Base-by-base conservation (phyloP, 2,329 filamentous ascomycete species). In the Diaporthe batatas region DNA sequence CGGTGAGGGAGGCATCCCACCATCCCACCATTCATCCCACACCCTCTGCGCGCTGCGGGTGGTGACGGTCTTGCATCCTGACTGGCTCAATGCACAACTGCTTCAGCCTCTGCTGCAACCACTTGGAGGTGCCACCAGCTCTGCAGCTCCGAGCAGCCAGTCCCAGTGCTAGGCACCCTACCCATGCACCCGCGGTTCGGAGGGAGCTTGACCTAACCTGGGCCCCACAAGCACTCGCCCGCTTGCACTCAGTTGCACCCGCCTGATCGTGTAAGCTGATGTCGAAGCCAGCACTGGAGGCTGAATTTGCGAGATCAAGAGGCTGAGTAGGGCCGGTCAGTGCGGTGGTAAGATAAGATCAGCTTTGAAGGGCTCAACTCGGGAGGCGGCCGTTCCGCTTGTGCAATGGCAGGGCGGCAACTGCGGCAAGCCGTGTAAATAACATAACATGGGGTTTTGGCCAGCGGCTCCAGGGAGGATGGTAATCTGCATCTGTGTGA, bases 91-190 rank as follows among this genome's bases (percentile, higher is more conserved):
- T 54, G 57, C 58, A 47, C 57, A 47, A 10, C 18, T 58, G 62
- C 39, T 70, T 47, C 68, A 69, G 70, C 39, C 32, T 55, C 29
- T 42, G 44, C 51, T 72, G 72, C 72, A 74, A 72, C 72, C 72
- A 72, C 69, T 68, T 69, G 54, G 32, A 54, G 49, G 51, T 36
- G 49, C 39, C 68, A 23, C 44, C 42, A 47, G 57, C 29, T 29
- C 55, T n/a, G n/a, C 42, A 47, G 57, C 29, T 29, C 55, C n/a
- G n/a, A 23, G 58, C 39, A 32, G 23, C 58, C 58, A n/a, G 42
- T 23, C 16, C 21, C 6, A 49, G 32, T 53, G 23, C 34, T 10
- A 34, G 23, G n/a, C 29, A 59, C 34, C 36, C 42, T 23, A 36
- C 62, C 21, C 62, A 39, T 36, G n/a, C 62, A 39, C 47, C n/a